Percentiles rank a stretch among this genome's conserved stretches.
Evolutionary conservation across 495 filamentous ascomycete genomes (phyloP).

Genomic region (Penicillium ochrochloron): DNA sequence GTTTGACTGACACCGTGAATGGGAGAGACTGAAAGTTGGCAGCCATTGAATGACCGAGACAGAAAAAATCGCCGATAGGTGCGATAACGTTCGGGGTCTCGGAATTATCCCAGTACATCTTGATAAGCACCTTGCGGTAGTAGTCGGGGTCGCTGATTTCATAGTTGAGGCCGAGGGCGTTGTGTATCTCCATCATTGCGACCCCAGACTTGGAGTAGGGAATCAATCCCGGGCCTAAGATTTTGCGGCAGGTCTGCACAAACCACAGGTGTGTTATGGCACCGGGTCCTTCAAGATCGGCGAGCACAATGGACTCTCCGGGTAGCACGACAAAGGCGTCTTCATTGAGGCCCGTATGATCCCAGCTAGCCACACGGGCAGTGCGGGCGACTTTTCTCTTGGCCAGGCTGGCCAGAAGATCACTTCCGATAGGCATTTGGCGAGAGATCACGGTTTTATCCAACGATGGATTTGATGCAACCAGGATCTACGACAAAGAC

Average conservation of each 20-base stretch:
- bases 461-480: neutral
- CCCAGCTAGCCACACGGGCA: constrained; percentile 29
- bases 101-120: constrained; percentile 25
- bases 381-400: constrained; percentile 5
- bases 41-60: constrained; percentile 28
- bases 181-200: constrained; percentile 30
- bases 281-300: constrained; percentile 24
- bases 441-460: neutral
- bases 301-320: constrained; percentile 25
- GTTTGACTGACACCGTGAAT: constrained; percentile 29
- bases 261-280: constrained; percentile 5
- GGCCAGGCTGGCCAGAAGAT: neutral
- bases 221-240: constrained; percentile 29
- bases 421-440: neutral
- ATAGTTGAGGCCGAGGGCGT: constrained; percentile 30
- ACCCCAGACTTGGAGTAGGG: constrained; percentile 33
- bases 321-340: constrained; percentile 31
- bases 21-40: constrained; percentile 31
- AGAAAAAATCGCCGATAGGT: constrained; percentile 31
- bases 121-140: constrained; percentile 34
- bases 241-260: constrained; percentile 25
- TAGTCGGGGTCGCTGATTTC: constrained; percentile 31
- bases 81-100: constrained; percentile 28
- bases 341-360: constrained; percentile 30
- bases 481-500: neutral